These are phyloP conservation scores for Kodamaea nitidulidarum DNA, from an alignment of 805 yeast species.

Conservation along the genomic window DNA sequence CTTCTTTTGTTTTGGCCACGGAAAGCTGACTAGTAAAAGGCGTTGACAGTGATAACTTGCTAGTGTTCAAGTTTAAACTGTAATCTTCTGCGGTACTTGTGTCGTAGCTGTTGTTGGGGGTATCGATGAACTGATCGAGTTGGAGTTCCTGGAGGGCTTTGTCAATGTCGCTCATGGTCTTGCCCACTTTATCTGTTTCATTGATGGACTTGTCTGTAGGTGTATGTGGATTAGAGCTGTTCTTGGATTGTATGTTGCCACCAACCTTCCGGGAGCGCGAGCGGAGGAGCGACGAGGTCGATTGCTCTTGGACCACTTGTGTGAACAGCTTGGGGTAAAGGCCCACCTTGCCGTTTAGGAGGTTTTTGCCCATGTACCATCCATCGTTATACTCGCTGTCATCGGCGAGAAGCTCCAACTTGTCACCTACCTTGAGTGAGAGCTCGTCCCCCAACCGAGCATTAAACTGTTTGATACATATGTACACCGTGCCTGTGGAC, in stretches of 20 bases:
- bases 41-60: conserved; percentile 1
- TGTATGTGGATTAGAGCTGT: conserved; percentile 8
- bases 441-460: conserved; percentile 91
- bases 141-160: conserved; percentile 64
- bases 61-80: conserved; percentile 1
- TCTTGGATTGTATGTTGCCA: conserved; percentile 10
- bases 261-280: conserved; percentile 55
- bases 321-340: conserved; percentile 90
- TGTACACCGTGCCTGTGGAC: conserved; percentile 29
- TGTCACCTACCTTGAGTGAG: conserved; percentile 75
- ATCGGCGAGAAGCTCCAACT: conserved; percentile 83
- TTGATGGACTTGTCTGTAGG: conserved; percentile 11
- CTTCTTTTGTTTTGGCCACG: not conserved
- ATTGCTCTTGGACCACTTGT: conserved; percentile 34
- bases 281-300: conserved; percentile 25
- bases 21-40: not conserved
- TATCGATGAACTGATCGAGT: conserved; percentile 15
- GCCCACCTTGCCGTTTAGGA: conserved; percentile 72
- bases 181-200: conserved; percentile 32
- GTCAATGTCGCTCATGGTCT: conserved; percentile 68
- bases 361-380: conserved; percentile 90
- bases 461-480: conserved; percentile 79
- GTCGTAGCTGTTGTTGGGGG: conserved; percentile 1
- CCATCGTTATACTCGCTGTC: conserved; percentile 94
- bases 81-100: conserved; percentile 1